Conservation (phyloP, 2,329 filamentous ascomycete species). For the Geoglossum cookeanum region DNA sequence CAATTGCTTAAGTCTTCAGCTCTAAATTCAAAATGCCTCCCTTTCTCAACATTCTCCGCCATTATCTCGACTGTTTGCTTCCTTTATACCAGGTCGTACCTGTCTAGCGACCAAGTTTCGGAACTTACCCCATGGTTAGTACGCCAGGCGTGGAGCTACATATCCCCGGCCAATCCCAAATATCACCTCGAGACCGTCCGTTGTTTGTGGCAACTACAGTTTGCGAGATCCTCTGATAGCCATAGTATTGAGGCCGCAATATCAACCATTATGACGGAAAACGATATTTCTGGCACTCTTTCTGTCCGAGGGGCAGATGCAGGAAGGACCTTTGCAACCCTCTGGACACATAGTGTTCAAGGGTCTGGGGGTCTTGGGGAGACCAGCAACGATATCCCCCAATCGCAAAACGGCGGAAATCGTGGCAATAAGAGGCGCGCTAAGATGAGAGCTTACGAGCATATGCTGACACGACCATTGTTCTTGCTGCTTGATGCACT, state of each 20-base stretch:
- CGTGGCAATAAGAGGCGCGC: neutral
- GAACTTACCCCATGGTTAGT: slow-evolving; percentile 50
- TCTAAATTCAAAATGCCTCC: slow-evolving; percentile 15
- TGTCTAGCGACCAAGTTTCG: slow-evolving; percentile 33
- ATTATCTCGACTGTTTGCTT: slow-evolving; percentile 38
- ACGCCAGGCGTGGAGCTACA: slow-evolving; percentile 54
- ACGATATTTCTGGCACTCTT: slow-evolving; percentile 29
- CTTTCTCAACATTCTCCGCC: slow-evolving; percentile 38
- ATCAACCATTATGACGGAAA: slow-evolving; percentile 44
- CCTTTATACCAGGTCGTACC: slow-evolving; percentile 34
- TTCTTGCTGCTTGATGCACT: slow-evolving; percentile 68
- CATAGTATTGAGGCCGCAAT: slow-evolving; percentile 68
- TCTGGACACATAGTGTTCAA: slow-evolving; percentile 59
- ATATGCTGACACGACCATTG: slow-evolving; percentile 62
- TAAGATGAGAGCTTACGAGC: slow-evolving; percentile 37
- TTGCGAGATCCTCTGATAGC: slow-evolving; percentile 43
- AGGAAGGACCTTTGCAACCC: slow-evolving; percentile 49
- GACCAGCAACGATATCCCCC: slow-evolving; percentile 18
- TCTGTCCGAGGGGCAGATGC: slow-evolving; percentile 34
- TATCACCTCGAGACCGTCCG: slow-evolving; percentile 87
- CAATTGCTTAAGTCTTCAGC: slow-evolving; percentile 23
- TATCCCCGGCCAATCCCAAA: slow-evolving; percentile 70
- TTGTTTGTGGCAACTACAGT: slow-evolving; percentile 71
- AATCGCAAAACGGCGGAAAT: slow-evolving; percentile 7
- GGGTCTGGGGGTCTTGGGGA: slow-evolving; percentile 13